Evolutionary conservation across 805 yeast genomes (phyloP).

Genomic region (Kregervanrija delftensis): DNA sequence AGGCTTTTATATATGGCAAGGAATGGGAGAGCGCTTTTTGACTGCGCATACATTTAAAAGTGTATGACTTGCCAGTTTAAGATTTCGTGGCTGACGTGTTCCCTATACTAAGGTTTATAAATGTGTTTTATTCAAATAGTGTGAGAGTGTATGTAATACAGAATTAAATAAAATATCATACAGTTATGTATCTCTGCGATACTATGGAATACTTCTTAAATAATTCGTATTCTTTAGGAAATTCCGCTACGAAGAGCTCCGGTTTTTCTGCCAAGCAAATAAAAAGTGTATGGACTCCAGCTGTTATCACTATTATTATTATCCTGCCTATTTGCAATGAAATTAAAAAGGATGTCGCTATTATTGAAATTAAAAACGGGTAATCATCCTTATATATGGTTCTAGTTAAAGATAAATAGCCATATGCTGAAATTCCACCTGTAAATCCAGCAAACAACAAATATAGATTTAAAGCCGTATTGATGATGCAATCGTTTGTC

Average conservation of each 20-base stretch:
- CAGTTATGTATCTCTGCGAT: too few species aligned
- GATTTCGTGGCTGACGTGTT: too few species aligned
- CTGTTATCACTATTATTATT: constrained; percentile 61
- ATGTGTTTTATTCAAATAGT: too few species aligned
- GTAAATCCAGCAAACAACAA: constrained; percentile 54
- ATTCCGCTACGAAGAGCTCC: constrained; percentile 62
- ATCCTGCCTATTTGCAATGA: constrained; percentile 69
- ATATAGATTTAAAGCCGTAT: constrained; percentile 67
- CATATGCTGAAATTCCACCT: constrained; percentile 44
- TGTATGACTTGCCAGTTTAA: too few species aligned
- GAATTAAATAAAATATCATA: too few species aligned
- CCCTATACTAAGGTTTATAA: too few species aligned
- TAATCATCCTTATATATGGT: constrained; percentile 62
- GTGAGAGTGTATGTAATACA: too few species aligned
- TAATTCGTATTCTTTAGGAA: constrained; percentile 39
- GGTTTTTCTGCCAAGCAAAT: constrained; percentile 81
- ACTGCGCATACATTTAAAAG: too few species aligned
- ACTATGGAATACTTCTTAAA: constrained; percentile 12
- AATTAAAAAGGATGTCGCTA: constrained; percentile 39
- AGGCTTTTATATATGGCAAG: too few species aligned
- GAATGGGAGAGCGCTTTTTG: too few species aligned
- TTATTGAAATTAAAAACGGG: constrained; percentile 35
- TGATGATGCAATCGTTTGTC: constrained; percentile 76
- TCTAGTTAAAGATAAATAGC: constrained; percentile 58
- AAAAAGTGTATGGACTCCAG: constrained; percentile 78